These are phyloP conservation scores for Nicotiana undulata DNA, from an alignment of 257 asterid genomes.

Conservation along the genomic window DNA sequence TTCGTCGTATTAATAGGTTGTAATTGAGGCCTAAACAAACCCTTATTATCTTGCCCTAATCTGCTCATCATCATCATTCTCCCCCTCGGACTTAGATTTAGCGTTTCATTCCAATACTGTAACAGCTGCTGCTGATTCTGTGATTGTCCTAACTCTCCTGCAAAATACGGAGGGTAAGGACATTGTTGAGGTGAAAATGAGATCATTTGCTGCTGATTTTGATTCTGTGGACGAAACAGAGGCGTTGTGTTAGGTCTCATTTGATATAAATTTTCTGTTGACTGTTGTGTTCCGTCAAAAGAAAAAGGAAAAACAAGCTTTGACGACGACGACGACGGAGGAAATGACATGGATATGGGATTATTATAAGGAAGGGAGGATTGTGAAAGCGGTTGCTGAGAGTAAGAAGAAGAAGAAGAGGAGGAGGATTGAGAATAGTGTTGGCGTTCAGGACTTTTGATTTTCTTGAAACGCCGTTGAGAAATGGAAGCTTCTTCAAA, in stretches of 20 bases:
- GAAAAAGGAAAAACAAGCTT: slow-evolving; percentile 62
- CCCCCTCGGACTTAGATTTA: slow-evolving; percentile 74
- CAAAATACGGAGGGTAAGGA: slow-evolving; percentile 59
- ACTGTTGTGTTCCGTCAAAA: slow-evolving; percentile 29
- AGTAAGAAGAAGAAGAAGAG: slow-evolving; percentile 5
- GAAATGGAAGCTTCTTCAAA: slow-evolving; percentile 50
- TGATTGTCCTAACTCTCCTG: slow-evolving; percentile 30
- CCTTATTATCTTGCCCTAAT: slow-evolving; percentile 28
- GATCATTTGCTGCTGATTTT: slow-evolving; percentile 65
- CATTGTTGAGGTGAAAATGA: slow-evolving; percentile 46
- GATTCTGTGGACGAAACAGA: slow-evolving; percentile 22
- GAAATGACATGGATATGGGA: slow-evolving; percentile 12
- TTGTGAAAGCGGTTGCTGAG: slow-evolving; percentile 7
- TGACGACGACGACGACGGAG: slow-evolving; percentile 24
- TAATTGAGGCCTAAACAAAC: slow-evolving; percentile 28
- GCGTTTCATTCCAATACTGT: slow-evolving; percentile 67
- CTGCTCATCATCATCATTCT: slow-evolving; percentile 66
- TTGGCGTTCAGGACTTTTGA: slow-evolving; percentile 51
- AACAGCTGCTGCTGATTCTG: slow-evolving; percentile 47
- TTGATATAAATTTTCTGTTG: slow-evolving; percentile 17
- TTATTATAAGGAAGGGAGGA: slow-evolving; percentile 1
- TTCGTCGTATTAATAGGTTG: slow-evolving; percentile 50
- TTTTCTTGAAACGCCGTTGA: slow-evolving; percentile 52
- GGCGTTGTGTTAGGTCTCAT: slow-evolving; percentile 21
- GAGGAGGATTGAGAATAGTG: slow-evolving; percentile 16